Conservation (phyloP, 805 yeast genomes). For the Candida quercuum region DNA sequence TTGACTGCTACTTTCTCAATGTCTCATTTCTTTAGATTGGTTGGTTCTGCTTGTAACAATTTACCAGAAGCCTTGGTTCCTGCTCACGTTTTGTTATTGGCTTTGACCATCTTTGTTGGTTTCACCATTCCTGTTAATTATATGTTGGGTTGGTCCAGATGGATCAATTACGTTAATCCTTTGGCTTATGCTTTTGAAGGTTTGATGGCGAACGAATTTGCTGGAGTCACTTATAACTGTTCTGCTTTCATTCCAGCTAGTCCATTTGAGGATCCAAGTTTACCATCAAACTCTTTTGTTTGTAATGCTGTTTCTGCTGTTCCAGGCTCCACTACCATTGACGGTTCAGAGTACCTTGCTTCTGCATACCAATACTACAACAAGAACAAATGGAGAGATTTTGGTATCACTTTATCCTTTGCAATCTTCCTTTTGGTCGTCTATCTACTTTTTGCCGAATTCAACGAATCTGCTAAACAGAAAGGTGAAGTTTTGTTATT, state of each 20-base stretch:
- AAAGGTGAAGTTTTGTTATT: conserved; percentile 68
- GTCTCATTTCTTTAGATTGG: conserved; percentile 52
- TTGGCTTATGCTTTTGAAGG: conserved; percentile 54
- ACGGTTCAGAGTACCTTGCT: conserved; percentile 46
- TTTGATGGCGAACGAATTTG: conserved; percentile 53
- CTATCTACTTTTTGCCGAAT: conserved; percentile 52
- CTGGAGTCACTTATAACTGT: conserved; percentile 40
- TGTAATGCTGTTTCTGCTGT: conserved; percentile 55
- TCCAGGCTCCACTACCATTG: conserved; percentile 44
- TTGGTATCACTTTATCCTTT: conserved; percentile 57
- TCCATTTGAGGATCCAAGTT: conserved; percentile 21
- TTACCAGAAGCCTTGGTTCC: conserved; percentile 55
- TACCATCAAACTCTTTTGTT: conserved; percentile 30
- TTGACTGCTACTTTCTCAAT: conserved; percentile 42
- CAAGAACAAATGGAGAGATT: conserved; percentile 56
- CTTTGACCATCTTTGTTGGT: conserved; percentile 48
- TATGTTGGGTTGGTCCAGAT: conserved; percentile 61
- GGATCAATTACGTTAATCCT: conserved; percentile 60
- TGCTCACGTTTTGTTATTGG: conserved; percentile 43
- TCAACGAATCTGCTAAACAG: conserved; percentile 56
- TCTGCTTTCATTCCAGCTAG: conserved; percentile 41
- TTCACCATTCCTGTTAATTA: conserved; percentile 51
- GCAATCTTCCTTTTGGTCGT: conserved; percentile 46
- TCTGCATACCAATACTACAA: conserved; percentile 38
- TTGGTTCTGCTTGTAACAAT: conserved; percentile 44